Conservation (phyloP, 1,284 basidiomycete genomes). For the Earliella scabrosa region DNA sequence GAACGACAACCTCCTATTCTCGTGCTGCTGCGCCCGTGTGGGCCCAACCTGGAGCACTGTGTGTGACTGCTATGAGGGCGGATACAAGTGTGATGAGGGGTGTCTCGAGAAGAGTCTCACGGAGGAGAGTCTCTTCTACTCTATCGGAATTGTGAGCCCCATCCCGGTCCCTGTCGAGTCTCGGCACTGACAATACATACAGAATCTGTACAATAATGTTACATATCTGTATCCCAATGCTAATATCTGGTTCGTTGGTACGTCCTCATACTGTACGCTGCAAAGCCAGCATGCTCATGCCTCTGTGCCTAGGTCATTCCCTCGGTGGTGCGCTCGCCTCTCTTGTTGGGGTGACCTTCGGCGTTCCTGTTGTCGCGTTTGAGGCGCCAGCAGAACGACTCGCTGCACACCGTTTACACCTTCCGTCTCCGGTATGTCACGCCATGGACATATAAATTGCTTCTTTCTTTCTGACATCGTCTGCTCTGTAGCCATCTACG, state of each 20-base stretch:
- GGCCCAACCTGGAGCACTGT: constrained; percentile 95
- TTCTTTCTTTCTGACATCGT: not conserved
- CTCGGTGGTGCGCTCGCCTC: constrained; percentile 85
- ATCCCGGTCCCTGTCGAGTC: not conserved
- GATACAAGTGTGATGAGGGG: constrained; percentile 81
- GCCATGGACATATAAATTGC: too few relatives aligned
- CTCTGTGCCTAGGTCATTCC: constrained; percentile 63
- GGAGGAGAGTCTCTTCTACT: constrained; percentile 90
- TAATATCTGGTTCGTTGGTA: constrained; percentile 88
- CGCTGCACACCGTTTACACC: constrained; percentile 86
- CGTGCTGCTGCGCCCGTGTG: constrained; percentile 95
- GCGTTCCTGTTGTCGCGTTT: constrained; percentile 87
- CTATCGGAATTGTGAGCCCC: constrained; percentile 72
- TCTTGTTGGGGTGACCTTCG: constrained; percentile 89
- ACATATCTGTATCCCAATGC: constrained; percentile 92
- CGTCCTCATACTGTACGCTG: not conserved
- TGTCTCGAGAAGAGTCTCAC: constrained; percentile 84
- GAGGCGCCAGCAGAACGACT: constrained; percentile 92
- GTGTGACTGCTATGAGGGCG: constrained; percentile 87
- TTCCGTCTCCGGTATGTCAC: constrained; percentile 80
- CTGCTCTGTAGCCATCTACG: constrained; percentile 58
- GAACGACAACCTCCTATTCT: constrained; percentile 95
- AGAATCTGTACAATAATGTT: constrained; percentile 94
- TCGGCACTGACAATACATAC: not conserved
- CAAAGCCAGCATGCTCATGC: not conserved